phyloP scores from a whole-genome alignment of 169 alveolate species.

The Sarcocystis neurona region DNA sequence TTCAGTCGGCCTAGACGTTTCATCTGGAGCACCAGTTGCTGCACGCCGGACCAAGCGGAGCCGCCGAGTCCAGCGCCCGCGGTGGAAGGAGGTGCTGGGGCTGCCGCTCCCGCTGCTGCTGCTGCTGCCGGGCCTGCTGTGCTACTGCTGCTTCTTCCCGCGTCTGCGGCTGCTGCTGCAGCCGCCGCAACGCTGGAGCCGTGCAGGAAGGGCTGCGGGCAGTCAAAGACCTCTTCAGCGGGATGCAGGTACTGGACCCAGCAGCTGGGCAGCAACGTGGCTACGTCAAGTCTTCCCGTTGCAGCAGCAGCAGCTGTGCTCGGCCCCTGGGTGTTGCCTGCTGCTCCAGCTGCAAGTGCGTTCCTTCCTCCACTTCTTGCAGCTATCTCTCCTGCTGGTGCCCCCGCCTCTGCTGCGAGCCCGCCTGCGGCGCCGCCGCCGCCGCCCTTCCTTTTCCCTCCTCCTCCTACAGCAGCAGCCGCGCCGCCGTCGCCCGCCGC shows the following conservation, averaged over 20 bases:
- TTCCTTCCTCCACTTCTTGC: no score
- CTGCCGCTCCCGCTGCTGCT: no score
- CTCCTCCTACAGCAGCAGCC: background rate
- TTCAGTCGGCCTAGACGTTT: slow-evolving; percentile 15
- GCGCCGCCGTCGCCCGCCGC: background rate
- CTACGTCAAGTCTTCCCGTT: background rate
- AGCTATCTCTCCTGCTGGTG: no score
- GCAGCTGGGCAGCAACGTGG: background rate
- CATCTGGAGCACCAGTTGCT: slow-evolving; percentile 17
- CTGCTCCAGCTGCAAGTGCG: no score
- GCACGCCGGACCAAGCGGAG: background rate
- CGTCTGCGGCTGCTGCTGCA: slow-evolving; percentile 19
- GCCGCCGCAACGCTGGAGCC: slow-evolving; percentile 22
- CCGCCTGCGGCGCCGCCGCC: background rate
- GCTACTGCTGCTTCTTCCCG: no score
- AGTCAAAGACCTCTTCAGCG: slow-evolving; percentile 15
- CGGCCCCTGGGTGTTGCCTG: no score
- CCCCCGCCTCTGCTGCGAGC: background rate
- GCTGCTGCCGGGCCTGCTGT: no score
- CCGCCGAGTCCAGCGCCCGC: slow-evolving; percentile 21
- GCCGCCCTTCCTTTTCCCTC: background rate
- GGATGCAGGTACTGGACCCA: slow-evolving; percentile 14
- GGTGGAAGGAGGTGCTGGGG: no score
- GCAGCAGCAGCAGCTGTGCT: background rate
- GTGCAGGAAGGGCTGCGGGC: slow-evolving; percentile 34